Evolutionary conservation across 2,329 filamentous ascomycete genomes (phyloP), one percentile per base, ranked within the genome.

Genomic region (Neofusicoccum sp.): DNA sequence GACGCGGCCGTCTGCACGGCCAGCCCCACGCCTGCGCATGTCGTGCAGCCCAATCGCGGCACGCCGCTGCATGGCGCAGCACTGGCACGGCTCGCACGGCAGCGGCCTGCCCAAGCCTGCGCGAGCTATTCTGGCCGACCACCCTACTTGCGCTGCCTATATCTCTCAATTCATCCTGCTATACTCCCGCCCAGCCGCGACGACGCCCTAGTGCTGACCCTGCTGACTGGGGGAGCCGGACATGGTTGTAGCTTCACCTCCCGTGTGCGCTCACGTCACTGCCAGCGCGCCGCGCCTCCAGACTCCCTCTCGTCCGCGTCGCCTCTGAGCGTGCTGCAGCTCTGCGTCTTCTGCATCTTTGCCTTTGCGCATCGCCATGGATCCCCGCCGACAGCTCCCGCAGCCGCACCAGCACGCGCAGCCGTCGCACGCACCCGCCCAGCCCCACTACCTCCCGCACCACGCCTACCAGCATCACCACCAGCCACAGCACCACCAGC

Each of bases 1-100:
- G 38, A 51, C 47, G 49, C 36, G 49, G 41, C 49, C 49, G 20
- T 8, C 28, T 11, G 34, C 14, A 24, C 49, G 28, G 38, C 38
- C 51, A 56, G 51, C 51, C 51, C 51, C 51, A 56, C 51, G 38
- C 51, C 1, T 11, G 49, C 38, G 26, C 38, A 56, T 56, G 38
- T 56, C 38, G 51, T 56, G 36, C 36, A 56, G 51, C 36, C 51
- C 51, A 56, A 56, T 56, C 51, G 51, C 51, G 24, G 36, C 51
- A 43, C 26, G n/a, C 9, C 2, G 51, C 36, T 40, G 36, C 16
- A 38, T 8, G 33, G 51, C 38, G 36, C 51, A 30, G 51, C 51
- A 56, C 51, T n/a, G n/a, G n/a, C n/a, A n/a, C n/a, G 51, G 51
- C 28, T 43, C 34, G 9, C 9, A n/a, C 45, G 45, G 45, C 51